Percentiles rank a stretch among this genome's conserved stretches.
These are phyloP conservation scores for Barnettozyma sucrosica DNA, from an alignment of 805 yeast species.

Conservation along the genomic window DNA sequence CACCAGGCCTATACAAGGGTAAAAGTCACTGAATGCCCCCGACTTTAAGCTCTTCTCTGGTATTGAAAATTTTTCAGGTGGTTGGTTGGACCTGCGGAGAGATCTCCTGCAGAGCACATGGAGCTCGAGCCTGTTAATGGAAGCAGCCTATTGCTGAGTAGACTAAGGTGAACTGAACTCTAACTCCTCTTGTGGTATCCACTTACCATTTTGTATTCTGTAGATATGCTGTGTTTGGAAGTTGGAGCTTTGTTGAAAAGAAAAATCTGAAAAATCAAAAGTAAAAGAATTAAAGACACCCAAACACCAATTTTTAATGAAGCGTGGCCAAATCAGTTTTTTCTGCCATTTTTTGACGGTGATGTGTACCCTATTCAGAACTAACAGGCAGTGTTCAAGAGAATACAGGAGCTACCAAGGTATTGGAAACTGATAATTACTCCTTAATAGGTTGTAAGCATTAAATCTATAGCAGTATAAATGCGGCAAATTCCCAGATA, in stretches of 20 bases:
- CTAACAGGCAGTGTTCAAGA: too few relatives aligned
- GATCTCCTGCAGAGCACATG: background rate
- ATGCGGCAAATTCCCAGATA: background rate
- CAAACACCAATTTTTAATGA: constrained; percentile 7
- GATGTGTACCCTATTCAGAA: too few relatives aligned
- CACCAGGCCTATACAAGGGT: background rate
- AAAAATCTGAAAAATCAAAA: constrained; percentile 23
- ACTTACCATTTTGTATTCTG: constrained; percentile 23
- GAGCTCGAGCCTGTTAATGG: background rate
- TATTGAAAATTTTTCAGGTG: background rate
- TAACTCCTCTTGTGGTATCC: background rate
- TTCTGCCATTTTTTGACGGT: constrained; percentile 1
- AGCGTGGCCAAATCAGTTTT: constrained; percentile 1
- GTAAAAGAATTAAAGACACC: constrained; percentile 4
- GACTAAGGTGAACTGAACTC: background rate
- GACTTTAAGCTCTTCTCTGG: background rate
- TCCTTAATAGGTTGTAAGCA: background rate
- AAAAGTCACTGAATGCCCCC: background rate
- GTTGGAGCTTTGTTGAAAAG: constrained; percentile 12
- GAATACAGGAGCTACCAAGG: too few relatives aligned
- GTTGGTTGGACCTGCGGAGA: background rate
- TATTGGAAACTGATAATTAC: too few relatives aligned
- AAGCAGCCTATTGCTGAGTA: background rate
- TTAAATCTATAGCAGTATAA: background rate
- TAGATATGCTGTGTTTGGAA: constrained; percentile 4